phyloP scores from a whole-genome alignment of 73 alveolate genomes.

The Paraurostyla sp. region DNA sequence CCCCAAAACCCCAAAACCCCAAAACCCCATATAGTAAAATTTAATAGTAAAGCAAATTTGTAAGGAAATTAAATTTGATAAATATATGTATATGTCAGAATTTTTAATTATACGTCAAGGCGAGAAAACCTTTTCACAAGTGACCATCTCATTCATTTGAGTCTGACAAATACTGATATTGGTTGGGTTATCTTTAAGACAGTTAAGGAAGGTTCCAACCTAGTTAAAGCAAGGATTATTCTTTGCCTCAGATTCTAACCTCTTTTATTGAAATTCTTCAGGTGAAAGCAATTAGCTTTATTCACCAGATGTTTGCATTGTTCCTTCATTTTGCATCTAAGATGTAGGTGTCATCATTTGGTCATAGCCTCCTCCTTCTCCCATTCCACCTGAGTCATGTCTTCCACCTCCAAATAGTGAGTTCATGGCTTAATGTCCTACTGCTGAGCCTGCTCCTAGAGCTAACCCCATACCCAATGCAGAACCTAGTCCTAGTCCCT shows the following conservation, averaged over 20 bases:
- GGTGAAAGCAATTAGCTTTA: no score
- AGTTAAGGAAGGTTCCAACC: not conserved
- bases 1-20: no score
- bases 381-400: not conserved
- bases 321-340: not conserved
- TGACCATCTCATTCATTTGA: constrained; percentile 29
- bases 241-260: not conserved
- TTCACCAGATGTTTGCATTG: not conserved
- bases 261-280: not conserved
- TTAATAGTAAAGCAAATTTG: no score
- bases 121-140: constrained; percentile 22
- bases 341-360: not conserved
- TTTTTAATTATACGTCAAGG: no score
- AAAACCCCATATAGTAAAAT: no score
- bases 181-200: constrained; percentile 17
- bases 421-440: constrained; percentile 35
- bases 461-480: constrained; percentile 46
- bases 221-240: not conserved
- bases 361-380: not conserved
- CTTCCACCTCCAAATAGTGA: constrained; percentile 22
- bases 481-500: constrained; percentile 19
- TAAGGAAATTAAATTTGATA: no score
- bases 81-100: no score
- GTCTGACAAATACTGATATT: constrained; percentile 14
- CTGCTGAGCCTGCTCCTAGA: constrained; percentile 43